These are phyloP conservation scores for Pycnococcus provasolii DNA, from an alignment of 139 green algal genomes.

Conservation along the genomic window DNA sequence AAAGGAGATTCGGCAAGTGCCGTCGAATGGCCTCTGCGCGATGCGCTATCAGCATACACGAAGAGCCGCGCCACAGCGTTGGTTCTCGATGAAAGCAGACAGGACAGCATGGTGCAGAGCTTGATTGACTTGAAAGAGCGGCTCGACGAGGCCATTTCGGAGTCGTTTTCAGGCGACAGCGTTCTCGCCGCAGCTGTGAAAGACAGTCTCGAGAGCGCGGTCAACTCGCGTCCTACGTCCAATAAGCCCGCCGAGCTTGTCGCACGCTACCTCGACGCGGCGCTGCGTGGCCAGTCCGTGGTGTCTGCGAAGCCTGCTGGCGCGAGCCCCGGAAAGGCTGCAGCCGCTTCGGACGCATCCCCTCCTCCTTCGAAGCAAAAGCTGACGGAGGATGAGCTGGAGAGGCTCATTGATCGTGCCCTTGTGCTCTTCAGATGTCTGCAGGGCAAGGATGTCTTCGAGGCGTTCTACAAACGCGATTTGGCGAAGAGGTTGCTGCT, in stretches of 20 bases:
- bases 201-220: too few species aligned
- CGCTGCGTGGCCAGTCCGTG: slow-evolving; percentile 49
- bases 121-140: slow-evolving; percentile 68
- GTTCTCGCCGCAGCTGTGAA: too few species aligned
- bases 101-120: slow-evolving; percentile 76
- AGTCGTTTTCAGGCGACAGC: too few species aligned
- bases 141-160: slow-evolving; percentile 44
- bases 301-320: too few species aligned
- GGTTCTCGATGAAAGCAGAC: slow-evolving; percentile 80
- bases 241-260: slow-evolving; percentile 76
- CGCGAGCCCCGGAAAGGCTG: too few species aligned
- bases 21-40: too few species aligned
- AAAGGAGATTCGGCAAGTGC: too few species aligned
- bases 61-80: slow-evolving; percentile 25
- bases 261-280: slow-evolving; percentile 82
- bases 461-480: slow-evolving; percentile 99
- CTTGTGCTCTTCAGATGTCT: slow-evolving; percentile 87
- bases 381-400: slow-evolving; percentile 73
- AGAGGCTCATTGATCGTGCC: slow-evolving; percentile 68
- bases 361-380: slow-evolving; percentile 35
- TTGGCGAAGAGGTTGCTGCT: slow-evolving; percentile 82
- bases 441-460: slow-evolving; percentile 98
- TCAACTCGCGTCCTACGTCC: not conserved
- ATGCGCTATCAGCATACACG: too few species aligned
- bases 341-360: too few species aligned